Evolutionary conservation across 106 monocot genomes (phyloP).

Genomic region (Phalaenopsis aphrodite): DNA sequence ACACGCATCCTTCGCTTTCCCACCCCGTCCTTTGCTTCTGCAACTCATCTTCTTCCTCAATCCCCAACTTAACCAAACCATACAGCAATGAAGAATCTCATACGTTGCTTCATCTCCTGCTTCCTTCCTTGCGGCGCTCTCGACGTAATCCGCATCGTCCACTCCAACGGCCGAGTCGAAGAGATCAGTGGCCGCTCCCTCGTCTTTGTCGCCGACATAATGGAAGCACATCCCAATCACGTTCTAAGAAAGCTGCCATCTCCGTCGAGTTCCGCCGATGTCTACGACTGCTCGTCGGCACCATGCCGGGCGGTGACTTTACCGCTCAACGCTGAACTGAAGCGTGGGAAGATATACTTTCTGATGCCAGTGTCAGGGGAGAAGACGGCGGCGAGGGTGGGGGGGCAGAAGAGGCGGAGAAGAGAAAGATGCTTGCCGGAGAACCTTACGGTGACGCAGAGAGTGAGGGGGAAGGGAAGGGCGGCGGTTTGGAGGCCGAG

Average conservation of each 20-base stretch:
- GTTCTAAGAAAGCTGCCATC: slow-evolving; percentile 62
- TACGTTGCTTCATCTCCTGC: slow-evolving; percentile 94
- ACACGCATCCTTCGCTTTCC: no score
- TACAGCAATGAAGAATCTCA: slow-evolving; percentile 46
- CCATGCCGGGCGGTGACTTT: slow-evolving; percentile 21
- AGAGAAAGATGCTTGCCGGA: slow-evolving; percentile 24
- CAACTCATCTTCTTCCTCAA: no score
- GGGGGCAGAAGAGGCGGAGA: not conserved
- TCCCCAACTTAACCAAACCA: no score
- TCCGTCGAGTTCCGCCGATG: slow-evolving; percentile 13
- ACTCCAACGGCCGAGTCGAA: slow-evolving; percentile 77
- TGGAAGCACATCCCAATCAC: slow-evolving; percentile 77
- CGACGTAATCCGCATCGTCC: slow-evolving; percentile 89
- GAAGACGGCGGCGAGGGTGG: not conserved
- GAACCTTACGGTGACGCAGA: slow-evolving; percentile 38
- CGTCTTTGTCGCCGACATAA: slow-evolving; percentile 59
- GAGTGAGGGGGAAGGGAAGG: slow-evolving; percentile 47
- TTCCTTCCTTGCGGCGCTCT: slow-evolving; percentile 90
- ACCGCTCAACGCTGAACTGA: slow-evolving; percentile 69
- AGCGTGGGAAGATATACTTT: slow-evolving; percentile 88
- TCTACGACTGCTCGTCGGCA: slow-evolving; percentile 12
- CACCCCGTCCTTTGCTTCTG: no score
- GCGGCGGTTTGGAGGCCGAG: slow-evolving; percentile 81
- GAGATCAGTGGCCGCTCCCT: slow-evolving; percentile 58
- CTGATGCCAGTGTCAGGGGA: slow-evolving; percentile 38